These are phyloP conservation scores for Ascochyta clinopodiicola DNA, from an alignment of 2,329 filamentous ascomycete species.

Conservation along the genomic window DNA sequence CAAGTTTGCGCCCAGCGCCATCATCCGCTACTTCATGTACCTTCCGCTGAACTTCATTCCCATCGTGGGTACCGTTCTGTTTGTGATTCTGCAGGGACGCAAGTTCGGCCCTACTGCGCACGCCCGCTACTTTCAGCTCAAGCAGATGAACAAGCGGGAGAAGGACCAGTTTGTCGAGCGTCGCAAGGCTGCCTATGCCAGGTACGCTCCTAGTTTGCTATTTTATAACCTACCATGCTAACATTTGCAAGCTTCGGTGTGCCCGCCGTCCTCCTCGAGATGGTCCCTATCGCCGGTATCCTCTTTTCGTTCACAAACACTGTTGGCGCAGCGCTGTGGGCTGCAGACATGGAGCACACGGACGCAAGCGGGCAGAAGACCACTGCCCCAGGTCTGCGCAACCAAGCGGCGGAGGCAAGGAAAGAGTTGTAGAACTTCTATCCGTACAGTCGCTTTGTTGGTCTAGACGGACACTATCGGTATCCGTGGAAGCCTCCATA, in stretches of 20 bases:
- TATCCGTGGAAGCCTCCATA: conserved; percentile 47
- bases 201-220: conserved; percentile 55
- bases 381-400: conserved; percentile 45
- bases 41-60: conserved; percentile 93
- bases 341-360: conserved; percentile 75
- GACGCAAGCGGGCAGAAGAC: conserved; percentile 28
- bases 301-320: conserved; percentile 91
- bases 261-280: conserved; percentile 80
- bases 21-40: conserved; percentile 83
- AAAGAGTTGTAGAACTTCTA: conserved; percentile 42
- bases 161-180: conserved; percentile 72
- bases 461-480: conserved; percentile 22
- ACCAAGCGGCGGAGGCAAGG: conserved; percentile 45
- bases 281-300: conserved; percentile 82
- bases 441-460: conserved; percentile 1
- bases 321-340: conserved; percentile 93
- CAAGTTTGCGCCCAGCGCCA: conserved; percentile 61
- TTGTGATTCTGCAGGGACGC: conserved; percentile 73
- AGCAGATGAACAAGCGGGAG: conserved; percentile 74
- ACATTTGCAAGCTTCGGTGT: conserved; percentile 64
- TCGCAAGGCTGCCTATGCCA: conserved; percentile 78
- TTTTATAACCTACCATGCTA: not conserved
- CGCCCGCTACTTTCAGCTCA: conserved; percentile 85
- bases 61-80: conserved; percentile 81
- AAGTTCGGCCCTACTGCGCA: conserved; percentile 62